Base-by-base conservation (phyloP, 2,329 filamentous ascomycete genomes). In the Aspergillus novofumigatus region DNA sequence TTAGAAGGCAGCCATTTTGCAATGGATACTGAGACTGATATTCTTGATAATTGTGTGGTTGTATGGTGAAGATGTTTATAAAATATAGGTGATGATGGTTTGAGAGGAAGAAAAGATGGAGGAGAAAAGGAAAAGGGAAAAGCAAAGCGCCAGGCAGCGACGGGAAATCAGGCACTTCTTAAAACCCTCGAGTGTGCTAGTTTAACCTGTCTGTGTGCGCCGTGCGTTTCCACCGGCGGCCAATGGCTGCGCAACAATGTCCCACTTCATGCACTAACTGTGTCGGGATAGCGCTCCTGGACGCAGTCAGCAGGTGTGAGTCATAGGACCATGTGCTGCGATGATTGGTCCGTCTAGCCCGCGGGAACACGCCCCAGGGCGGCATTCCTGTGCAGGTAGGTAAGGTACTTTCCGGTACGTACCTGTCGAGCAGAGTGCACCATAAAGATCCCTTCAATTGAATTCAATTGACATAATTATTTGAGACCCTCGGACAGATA, bases 1-100 rank as follows among this genome's bases (percentile, higher is more conserved):
- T 73, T 78, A 78, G 66, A 71, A 71, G 64, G 70, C 64, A 62
- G 62, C 72, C 75, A 78, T 79, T 65, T 65, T 73, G 71, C 47
- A 57, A 54, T 61, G 63, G 55, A 63, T 62, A 53, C 57, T 66
- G 60, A 65, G 58, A 62, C 49, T 58, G 52, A 59, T 57, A 53
- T 26, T 57, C 51, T 55, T 49, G 53, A 45, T 56, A 42, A 49
- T 49, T 54, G 35, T 56, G 51, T 42, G 54, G 54, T 28, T 59
- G 57, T 65, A 66, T 66, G 64, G 53, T 66, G 61, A 47, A 52
- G 49, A 45, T 50, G 26, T 62, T 58, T 25, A 11, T 11, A 29
- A 29, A 11, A 11, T 29, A 11, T 49, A 47, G 56, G 47, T 59
- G 45, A 49, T 42, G 26, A 56, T 45, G 28, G 28, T 29, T 29